Percentiles rank a stretch among this genome's conserved stretches.
These are phyloP conservation scores for Circinella umbellata DNA, from an alignment of 371 early-diverging fungal species.

Conservation along the genomic window DNA sequence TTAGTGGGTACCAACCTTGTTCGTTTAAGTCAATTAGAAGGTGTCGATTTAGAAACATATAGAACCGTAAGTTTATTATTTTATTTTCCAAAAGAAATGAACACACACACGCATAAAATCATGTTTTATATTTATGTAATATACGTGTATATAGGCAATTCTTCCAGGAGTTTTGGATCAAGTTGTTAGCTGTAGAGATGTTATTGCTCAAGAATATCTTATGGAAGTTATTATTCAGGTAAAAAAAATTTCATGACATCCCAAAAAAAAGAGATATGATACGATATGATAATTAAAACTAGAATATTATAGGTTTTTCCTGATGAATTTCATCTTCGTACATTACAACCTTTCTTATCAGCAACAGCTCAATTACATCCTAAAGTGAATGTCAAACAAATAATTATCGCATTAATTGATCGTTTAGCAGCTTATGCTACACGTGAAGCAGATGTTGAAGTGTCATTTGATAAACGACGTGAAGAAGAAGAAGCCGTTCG, in stretches of 20 bases:
- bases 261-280: no score
- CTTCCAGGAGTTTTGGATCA: slow-evolving; percentile 93
- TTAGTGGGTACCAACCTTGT: slow-evolving; percentile 95
- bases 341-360: slow-evolving; percentile 85
- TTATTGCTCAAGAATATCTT: slow-evolving; percentile 97
- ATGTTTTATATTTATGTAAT: not conserved
- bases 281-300: no score
- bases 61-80: slow-evolving; percentile 50
- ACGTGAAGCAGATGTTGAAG: slow-evolving; percentile 34
- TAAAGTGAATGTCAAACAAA: slow-evolving; percentile 91
- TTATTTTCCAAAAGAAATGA: not conserved
- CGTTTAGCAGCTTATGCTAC: slow-evolving; percentile 66
- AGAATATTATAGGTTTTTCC: slow-evolving; percentile 79
- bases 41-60: slow-evolving; percentile 83
- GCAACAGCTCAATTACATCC: slow-evolving; percentile 92
- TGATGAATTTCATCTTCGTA: slow-evolving; percentile 94
- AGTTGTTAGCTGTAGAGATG: slow-evolving; percentile 93
- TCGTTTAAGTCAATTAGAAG: slow-evolving; percentile 88
- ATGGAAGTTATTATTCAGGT: slow-evolving; percentile 98
- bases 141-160: slow-evolving; percentile 53
- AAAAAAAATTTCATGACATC: slow-evolving; percentile 5
- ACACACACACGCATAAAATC: no score
- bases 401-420: slow-evolving; percentile 92
- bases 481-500: slow-evolving; percentile 8
- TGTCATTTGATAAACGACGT: not conserved